Percentiles rank a stretch among this genome's conserved stretches.
phyloP scores from a whole-genome alignment of 2,329 filamentous ascomycete species.

The Hypoxylon sp. region DNA sequence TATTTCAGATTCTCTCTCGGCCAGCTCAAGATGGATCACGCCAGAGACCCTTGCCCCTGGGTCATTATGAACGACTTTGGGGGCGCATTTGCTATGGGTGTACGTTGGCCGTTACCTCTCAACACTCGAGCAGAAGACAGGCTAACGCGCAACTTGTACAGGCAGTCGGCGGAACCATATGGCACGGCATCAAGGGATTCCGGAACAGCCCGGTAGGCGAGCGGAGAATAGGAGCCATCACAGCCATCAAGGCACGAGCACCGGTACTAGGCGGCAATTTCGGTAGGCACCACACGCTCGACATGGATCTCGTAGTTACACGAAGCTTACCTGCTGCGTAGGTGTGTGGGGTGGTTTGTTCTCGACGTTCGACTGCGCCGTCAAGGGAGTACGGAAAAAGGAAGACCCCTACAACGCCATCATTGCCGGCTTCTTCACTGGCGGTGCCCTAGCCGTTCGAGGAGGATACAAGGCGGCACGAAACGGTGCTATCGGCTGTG shows the following conservation, averaged over 20 bases:
- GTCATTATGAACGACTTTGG: conserved; percentile 97
- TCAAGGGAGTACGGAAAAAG: conserved; percentile 94
- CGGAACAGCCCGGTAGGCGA: conserved; percentile 91
- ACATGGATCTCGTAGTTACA: background rate
- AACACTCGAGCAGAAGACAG: background rate
- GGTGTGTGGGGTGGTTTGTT: conserved; percentile 93
- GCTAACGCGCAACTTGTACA: conserved; percentile 23
- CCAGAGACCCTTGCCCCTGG: conserved; percentile 95
- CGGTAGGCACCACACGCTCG: conserved; percentile 53
- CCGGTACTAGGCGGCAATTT: conserved; percentile 98
- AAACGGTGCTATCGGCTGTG: conserved; percentile 96
- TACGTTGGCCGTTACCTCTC: conserved; percentile 57
- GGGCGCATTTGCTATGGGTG: conserved; percentile 95
- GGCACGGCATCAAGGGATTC: conserved; percentile 73
- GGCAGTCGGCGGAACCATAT: conserved; percentile 46
- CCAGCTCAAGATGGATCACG: conserved; percentile 78
- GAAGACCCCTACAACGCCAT: conserved; percentile 99
- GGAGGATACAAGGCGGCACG: conserved; percentile 91
- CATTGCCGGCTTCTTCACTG: conserved; percentile 96
- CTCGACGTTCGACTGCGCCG: conserved; percentile 93
- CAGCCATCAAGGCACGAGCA: conserved; percentile 95
- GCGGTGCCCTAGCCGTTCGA: conserved; percentile 88
- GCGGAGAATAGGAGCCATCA: conserved; percentile 92
- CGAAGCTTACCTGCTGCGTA: conserved; percentile 6
- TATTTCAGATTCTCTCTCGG: background rate